Conservation (phyloP, 257 asterid genomes). For the Anisodus acutangulus region DNA sequence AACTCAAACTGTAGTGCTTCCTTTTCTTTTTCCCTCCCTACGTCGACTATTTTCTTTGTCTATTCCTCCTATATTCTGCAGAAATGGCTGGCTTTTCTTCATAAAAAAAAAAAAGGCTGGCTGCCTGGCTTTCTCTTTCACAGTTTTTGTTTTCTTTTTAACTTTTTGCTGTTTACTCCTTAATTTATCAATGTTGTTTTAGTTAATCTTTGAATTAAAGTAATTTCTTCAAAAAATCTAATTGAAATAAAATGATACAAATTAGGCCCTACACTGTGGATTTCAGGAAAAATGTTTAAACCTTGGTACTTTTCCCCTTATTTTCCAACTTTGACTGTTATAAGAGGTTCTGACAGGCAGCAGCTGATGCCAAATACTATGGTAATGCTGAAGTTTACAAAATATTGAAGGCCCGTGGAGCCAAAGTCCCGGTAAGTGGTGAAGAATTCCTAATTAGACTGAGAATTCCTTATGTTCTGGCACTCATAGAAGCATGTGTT, state of each 20-base stretch:
- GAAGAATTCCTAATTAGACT: not conserved
- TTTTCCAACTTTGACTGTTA: not conserved
- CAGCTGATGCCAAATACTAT: conserved; percentile 97
- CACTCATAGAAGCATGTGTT: conserved; percentile 36
- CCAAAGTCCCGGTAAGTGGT: conserved; percentile 74
- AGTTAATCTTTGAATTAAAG: not conserved
- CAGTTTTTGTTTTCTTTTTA: not conserved
- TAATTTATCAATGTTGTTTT: not conserved
- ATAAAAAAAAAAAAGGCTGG: not conserved
- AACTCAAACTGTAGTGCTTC: not conserved
- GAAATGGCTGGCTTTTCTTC: not conserved
- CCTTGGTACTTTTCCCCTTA: not conserved
- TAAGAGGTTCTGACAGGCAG: conserved; percentile 60
- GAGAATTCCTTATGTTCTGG: conserved; percentile 22
- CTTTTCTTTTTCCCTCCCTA: conserved; percentile 1
- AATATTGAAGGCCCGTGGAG: conserved; percentile 93
- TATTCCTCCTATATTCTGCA: not conserved
- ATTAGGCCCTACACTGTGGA: not conserved
- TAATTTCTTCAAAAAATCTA: not conserved
- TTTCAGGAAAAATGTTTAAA: not conserved
- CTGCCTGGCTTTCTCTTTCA: not conserved
- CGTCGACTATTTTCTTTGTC: not conserved
- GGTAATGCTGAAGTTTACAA: conserved; percentile 82
- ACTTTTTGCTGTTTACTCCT: not conserved
- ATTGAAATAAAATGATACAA: not conserved